Evolutionary conservation across 257 asterid genomes (phyloP), one percentile per base, ranked within the genome.

Genomic region (Petrea volubilis): DNA sequence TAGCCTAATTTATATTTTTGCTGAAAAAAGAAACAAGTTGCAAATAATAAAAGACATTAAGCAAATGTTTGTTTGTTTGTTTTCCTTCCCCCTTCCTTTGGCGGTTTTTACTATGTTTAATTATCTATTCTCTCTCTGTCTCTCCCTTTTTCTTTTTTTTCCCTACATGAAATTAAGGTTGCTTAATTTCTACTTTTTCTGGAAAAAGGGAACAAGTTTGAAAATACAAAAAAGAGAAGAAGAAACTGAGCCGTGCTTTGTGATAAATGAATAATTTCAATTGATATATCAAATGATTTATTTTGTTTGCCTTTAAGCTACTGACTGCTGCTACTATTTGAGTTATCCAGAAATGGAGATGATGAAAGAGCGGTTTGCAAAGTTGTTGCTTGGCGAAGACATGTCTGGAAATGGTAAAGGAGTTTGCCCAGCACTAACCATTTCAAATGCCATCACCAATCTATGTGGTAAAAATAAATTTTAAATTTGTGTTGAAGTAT

Each of bases 331-430:
- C 12, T 4, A 21, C 29, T 64, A 31, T 40, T 76, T 62, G 61
- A 59, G 21, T 60, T 79, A 53, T 49, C 33, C 60, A 91, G 99
- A 94, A 72, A 24, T 79, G 75, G 95, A 89, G 80, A 86, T 90
- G 98, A 89, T 94, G 97, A 94, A 89, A 72, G 99, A 94, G 78
- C 80, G 87, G 50, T 91, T 88, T 77, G 92, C 97, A 27, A 94
- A 94, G 77, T 51, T 94, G 83, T 84, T 94, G 82, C 97, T 94
- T 23, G 97, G 98, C 31, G 98, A 94, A 79, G 99, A 94, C 60
- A 94, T 94, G 99, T 94, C 99, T 67, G 99, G 99, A 23, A 81
- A 88, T 77, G 99, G 99, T 9, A 86, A 93, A 80, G 99, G 99
- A 52, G 99, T 88, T 68, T 86, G 85, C 65, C 77, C 99, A 47